Evolutionary conservation across 176 grass and related monocot species (phyloP).

Genomic region (Aegilops tauschii): DNA sequence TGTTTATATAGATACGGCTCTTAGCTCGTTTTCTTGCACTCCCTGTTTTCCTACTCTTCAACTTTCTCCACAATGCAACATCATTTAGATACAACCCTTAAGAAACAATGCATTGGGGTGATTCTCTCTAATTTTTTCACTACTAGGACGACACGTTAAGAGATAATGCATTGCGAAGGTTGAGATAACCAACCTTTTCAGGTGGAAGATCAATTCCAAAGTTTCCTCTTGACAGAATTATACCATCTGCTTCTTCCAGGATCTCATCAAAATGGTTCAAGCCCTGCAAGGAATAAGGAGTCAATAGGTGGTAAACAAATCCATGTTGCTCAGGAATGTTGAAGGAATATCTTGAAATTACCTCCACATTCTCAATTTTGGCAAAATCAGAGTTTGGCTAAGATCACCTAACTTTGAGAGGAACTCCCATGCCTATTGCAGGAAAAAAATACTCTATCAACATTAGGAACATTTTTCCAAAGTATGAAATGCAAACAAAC

Average conservation of each 20-base stretch:
- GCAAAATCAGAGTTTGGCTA: constrained; percentile 34
- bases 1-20: too few species aligned
- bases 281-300: constrained; percentile 49
- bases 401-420: constrained; percentile 89
- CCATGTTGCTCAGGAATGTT: constrained; percentile 31
- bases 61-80: too few species aligned
- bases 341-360: constrained; percentile 57
- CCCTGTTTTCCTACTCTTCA: too few species aligned
- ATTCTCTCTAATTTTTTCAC: too few species aligned
- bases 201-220: constrained; percentile 94
- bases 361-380: background rate
- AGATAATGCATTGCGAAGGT: background rate
- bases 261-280: constrained; percentile 99
- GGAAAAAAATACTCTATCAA: background rate
- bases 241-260: constrained; percentile 83
- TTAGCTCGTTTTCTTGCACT: too few species aligned
- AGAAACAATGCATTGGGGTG: too few species aligned
- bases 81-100: too few species aligned
- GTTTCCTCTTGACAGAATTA: constrained; percentile 95
- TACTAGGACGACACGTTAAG: too few species aligned
- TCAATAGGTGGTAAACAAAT: constrained; percentile 37
- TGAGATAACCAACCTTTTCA: constrained; percentile 62
- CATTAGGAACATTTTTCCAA: background rate
- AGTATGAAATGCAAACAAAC: background rate
- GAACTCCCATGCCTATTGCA: constrained; percentile 54